Conservation (phyloP, 805 yeast species). For the Yamadazyma tumulicola region DNA sequence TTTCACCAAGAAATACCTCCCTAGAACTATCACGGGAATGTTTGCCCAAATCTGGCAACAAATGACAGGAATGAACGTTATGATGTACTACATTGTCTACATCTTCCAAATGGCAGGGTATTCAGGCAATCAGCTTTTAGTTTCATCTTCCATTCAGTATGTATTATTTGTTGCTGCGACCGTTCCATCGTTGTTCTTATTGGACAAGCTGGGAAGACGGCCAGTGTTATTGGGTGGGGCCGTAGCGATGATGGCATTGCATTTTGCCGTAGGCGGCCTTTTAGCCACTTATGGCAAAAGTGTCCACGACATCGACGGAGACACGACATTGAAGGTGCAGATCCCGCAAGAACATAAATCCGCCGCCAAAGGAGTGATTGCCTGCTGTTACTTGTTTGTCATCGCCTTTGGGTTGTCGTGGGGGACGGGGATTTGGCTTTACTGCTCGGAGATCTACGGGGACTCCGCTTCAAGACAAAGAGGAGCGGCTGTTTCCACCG, state of each 20-base stretch:
- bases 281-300: slow-evolving; percentile 36
- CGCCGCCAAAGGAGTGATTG: slow-evolving; percentile 43
- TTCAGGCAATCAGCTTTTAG: slow-evolving; percentile 45
- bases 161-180: slow-evolving; percentile 52
- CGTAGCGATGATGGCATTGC: slow-evolving; percentile 34
- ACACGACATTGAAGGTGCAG: slow-evolving; percentile 25
- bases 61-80: slow-evolving; percentile 61
- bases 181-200: slow-evolving; percentile 51
- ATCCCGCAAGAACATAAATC: slow-evolving; percentile 29
- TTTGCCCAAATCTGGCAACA: slow-evolving; percentile 58
- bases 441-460: slow-evolving; percentile 60
- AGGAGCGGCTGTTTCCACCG: slow-evolving; percentile 62
- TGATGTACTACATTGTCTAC: slow-evolving; percentile 64
- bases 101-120: slow-evolving; percentile 63
- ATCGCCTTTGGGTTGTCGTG: slow-evolving; percentile 50
- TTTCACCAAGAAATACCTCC: slow-evolving; percentile 44
- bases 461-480: slow-evolving; percentile 51
- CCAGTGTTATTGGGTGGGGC: slow-evolving; percentile 47
- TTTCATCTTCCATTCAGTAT: slow-evolving; percentile 55
- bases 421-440: slow-evolving; percentile 54
- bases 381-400: slow-evolving; percentile 51
- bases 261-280: slow-evolving; percentile 33
- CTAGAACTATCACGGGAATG: slow-evolving; percentile 47
- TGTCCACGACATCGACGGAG: slow-evolving; percentile 17
- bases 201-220: slow-evolving; percentile 66